Conservation (phyloP, 148 eudicot species). For the Oxyria digyna region DNA sequence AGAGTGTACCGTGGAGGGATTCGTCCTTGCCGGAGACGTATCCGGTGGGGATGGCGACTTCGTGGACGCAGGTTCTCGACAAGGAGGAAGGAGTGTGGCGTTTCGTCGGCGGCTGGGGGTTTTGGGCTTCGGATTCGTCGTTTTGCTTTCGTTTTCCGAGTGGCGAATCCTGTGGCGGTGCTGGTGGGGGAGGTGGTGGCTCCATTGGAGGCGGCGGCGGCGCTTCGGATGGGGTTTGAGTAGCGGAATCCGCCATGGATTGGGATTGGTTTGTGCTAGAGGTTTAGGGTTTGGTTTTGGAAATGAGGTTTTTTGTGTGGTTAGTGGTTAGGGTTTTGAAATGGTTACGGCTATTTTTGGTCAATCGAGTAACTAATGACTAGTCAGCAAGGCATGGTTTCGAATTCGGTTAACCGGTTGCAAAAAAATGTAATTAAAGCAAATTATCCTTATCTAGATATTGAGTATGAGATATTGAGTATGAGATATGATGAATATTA, state of each 20-base stretch:
- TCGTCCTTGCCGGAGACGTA: constrained; percentile 29
- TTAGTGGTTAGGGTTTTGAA: not conserved
- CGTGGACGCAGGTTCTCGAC: constrained; percentile 68
- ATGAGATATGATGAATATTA: too few relatives aligned
- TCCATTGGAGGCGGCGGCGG: not conserved
- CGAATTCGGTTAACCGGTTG: too few relatives aligned
- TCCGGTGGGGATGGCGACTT: constrained; percentile 73
- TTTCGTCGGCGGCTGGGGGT: not conserved
- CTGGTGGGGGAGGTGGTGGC: not conserved
- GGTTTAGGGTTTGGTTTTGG: not conserved
- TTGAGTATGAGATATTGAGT: too few relatives aligned
- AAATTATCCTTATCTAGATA: too few relatives aligned
- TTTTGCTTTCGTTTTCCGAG: constrained; percentile 2
- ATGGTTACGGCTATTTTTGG: not conserved
- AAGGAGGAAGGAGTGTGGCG: not conserved
- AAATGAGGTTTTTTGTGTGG: not conserved
- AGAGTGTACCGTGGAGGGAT: constrained; percentile 55
- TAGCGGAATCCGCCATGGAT: not conserved
- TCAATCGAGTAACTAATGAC: too few relatives aligned
- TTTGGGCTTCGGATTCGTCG: not conserved
- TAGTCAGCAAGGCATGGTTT: too few relatives aligned
- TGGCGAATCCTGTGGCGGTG: not conserved
- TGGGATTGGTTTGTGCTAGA: not conserved
- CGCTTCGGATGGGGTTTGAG: not conserved
- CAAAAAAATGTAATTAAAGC: too few relatives aligned